These are phyloP conservation scores for Nitzschia sp. DNA, from an alignment of 108 stramenopile species.

Conservation along the genomic window DNA sequence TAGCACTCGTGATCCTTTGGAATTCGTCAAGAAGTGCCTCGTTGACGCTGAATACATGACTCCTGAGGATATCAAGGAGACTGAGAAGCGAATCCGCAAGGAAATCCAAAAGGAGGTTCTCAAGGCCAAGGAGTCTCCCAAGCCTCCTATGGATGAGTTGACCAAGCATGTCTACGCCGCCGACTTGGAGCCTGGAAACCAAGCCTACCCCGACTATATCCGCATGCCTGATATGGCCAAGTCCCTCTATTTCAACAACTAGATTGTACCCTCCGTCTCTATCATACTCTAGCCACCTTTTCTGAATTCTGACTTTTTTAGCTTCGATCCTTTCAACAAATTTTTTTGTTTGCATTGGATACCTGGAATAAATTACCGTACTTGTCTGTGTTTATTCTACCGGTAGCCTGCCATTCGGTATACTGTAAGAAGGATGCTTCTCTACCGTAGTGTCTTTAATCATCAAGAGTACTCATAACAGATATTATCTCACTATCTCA, in stretches of 20 bases:
- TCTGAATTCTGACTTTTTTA: too few species aligned
- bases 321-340: too few species aligned
- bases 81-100: slow-evolving; percentile 93
- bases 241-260: slow-evolving; percentile 39
- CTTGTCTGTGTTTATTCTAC: too few species aligned
- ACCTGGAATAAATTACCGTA: too few species aligned
- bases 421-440: too few species aligned
- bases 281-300: not conserved
- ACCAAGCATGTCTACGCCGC: slow-evolving; percentile 65
- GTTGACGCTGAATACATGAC: slow-evolving; percentile 86
- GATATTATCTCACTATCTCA: too few species aligned
- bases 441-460: too few species aligned
- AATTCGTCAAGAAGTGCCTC: slow-evolving; percentile 93
- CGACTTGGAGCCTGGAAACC: slow-evolving; percentile 50
- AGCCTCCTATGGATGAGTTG: slow-evolving; percentile 48
- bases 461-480: too few species aligned
- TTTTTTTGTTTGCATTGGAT: too few species aligned
- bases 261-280: not conserved
- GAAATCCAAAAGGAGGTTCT: slow-evolving; percentile 87
- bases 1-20: slow-evolving; percentile 95
- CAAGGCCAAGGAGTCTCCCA: slow-evolving; percentile 80
- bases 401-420: too few species aligned
- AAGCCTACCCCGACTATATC: slow-evolving; percentile 75
- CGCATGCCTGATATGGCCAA: slow-evolving; percentile 88
- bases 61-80: slow-evolving; percentile 94